phyloP scores from a whole-genome alignment of 768 basidiomycete genomes.

The Mycena maculata region DNA sequence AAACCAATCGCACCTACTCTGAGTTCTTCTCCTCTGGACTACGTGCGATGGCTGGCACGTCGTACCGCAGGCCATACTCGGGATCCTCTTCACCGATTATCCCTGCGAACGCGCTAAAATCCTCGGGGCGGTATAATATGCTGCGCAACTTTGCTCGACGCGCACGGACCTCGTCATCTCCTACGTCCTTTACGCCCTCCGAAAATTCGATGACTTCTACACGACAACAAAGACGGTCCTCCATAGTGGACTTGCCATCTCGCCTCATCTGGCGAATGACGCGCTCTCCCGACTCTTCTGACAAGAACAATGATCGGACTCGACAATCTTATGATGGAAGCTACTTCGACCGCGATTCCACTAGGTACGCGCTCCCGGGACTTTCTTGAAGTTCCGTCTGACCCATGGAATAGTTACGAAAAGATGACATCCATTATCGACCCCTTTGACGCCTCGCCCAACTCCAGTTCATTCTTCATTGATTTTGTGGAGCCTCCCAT shows the following conservation, averaged over 20 bases:
- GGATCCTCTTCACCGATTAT: conserved; percentile 16
- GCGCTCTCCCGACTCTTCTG: conserved; percentile 19
- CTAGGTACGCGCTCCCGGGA: conserved; percentile 16
- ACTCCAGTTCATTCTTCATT: conserved; percentile 59
- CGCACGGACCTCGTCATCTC: conserved; percentile 20
- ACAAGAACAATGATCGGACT: conserved; percentile 1
- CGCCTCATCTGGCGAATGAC: conserved; percentile 50
- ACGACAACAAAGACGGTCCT: conserved; percentile 44
- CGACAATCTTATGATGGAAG: neutral
- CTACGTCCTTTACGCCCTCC: conserved; percentile 1
- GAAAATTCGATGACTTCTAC: conserved; percentile 24
- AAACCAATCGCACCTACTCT: conserved; percentile 50
- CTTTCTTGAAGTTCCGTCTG: conserved; percentile 8
- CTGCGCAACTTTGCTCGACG: conserved; percentile 32
- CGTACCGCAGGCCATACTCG: conserved; percentile 23
- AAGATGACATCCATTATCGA: conserved; percentile 45
- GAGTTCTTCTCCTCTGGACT: conserved; percentile 63
- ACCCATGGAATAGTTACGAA: conserved; percentile 29
- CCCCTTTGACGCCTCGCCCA: conserved; percentile 53
- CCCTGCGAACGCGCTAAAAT: conserved; percentile 17
- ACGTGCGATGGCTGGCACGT: conserved; percentile 49
- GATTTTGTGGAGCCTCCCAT: conserved; percentile 48
- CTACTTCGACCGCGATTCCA: conserved; percentile 1
- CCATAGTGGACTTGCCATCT: conserved; percentile 48
- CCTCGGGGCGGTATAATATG: conserved; percentile 25